These are phyloP conservation scores for Stachybotrys chartarum DNA, from an alignment of 2,329 filamentous ascomycete species.

Conservation along the genomic window DNA sequence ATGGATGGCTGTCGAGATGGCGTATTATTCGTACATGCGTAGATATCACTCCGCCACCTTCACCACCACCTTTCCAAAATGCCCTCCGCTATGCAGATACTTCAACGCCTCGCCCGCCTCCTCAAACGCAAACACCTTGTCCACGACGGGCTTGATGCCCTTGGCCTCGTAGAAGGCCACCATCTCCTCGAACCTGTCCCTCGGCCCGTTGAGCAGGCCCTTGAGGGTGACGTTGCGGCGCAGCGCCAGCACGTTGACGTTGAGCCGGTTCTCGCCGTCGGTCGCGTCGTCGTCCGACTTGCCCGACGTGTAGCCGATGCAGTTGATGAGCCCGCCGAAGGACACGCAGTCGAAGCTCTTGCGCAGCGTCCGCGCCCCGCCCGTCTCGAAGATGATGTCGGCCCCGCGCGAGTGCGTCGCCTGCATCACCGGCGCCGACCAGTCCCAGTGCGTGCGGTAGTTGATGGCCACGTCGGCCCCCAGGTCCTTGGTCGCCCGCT, in stretches of 20 bases:
- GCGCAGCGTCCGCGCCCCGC: constrained; percentile 42
- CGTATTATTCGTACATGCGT: no score
- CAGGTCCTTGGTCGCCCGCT: constrained; percentile 33
- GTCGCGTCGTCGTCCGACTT: constrained; percentile 44
- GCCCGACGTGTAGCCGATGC: constrained; percentile 42
- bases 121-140: constrained; percentile 37
- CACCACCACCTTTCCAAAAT: constrained; percentile 52
- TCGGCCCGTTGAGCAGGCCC: constrained; percentile 55
- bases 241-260: constrained; percentile 51
- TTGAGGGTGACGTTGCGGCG: constrained; percentile 38
- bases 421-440: constrained; percentile 40
- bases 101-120: constrained; percentile 42
- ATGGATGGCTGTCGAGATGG: no score
- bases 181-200: constrained; percentile 47
- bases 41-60: constrained; percentile 22
- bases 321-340: constrained; percentile 47
- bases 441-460: constrained; percentile 43
- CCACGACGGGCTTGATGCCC: constrained; percentile 39
- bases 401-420: constrained; percentile 38
- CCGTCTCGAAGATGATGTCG: constrained; percentile 49
- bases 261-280: constrained; percentile 33
- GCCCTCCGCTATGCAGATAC: constrained; percentile 43
- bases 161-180: constrained; percentile 35
- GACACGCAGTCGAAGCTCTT: constrained; percentile 46
- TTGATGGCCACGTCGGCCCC: constrained; percentile 48